phyloP scores from a whole-genome alignment of 371 early-diverging fungal species.

The Saksenaea vasiformis region DNA sequence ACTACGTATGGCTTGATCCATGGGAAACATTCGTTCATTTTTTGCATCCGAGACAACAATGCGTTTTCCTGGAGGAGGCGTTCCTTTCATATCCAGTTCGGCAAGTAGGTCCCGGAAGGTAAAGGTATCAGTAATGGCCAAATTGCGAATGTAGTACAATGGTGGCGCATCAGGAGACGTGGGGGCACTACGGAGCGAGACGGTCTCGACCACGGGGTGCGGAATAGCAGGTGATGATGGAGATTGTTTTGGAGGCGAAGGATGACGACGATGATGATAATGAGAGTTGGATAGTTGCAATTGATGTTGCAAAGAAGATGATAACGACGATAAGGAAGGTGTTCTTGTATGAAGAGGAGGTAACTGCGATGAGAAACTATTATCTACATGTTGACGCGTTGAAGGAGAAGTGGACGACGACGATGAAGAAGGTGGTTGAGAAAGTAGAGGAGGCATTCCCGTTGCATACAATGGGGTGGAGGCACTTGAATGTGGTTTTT shows the following conservation, averaged over 20 bases:
- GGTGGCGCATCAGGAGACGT: constrained; percentile 13
- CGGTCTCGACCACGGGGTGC: constrained; percentile 22
- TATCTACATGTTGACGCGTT: constrained; percentile 8
- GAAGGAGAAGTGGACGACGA: not conserved
- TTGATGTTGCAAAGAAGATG: constrained; percentile 3
- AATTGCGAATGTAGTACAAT: constrained; percentile 29
- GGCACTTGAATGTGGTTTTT: constrained; percentile 17
- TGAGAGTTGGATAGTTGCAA: constrained; percentile 6
- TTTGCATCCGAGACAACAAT: constrained; percentile 28
- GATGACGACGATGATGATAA: constrained; percentile 14
- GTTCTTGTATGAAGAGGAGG: constrained; percentile 24
- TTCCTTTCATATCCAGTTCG: constrained; percentile 32
- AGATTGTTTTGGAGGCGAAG: constrained; percentile 17
- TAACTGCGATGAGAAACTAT: constrained; percentile 26
- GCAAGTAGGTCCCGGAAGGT: constrained; percentile 33
- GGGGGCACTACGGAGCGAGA: constrained; percentile 23
- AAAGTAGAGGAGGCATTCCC: not conserved
- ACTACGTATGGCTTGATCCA: constrained; percentile 33
- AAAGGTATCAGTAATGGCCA: constrained; percentile 36
- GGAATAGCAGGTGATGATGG: not conserved
- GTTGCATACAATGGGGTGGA: constrained; percentile 25
- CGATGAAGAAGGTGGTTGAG: not conserved
- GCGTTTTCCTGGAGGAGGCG: constrained; percentile 39
- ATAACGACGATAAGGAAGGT: not conserved
- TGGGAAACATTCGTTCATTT: constrained; percentile 25